Evolutionary conservation across 106 monocot species (phyloP).

Genomic region (Narthecium ossifragum): DNA sequence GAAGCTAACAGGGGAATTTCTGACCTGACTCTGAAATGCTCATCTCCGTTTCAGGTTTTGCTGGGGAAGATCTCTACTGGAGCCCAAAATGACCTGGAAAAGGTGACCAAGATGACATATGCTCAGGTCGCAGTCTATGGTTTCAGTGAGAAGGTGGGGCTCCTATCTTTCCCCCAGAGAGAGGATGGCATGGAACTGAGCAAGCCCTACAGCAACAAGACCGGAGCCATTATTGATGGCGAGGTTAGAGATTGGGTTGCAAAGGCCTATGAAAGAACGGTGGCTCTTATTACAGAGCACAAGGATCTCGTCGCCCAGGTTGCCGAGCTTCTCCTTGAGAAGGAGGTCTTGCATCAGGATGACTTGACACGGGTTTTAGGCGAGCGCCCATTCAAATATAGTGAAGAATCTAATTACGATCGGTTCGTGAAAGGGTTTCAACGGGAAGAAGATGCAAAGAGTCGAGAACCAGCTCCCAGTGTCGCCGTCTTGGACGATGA

Average conservation of each 20-base stretch:
- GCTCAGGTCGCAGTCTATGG: slow-evolving; percentile 97
- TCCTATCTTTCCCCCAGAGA: slow-evolving; percentile 83
- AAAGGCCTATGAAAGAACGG: slow-evolving; percentile 62
- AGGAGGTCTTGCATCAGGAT: slow-evolving; percentile 95
- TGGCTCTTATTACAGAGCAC: slow-evolving; percentile 63
- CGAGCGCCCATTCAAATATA: slow-evolving; percentile 59
- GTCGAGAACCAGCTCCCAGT: neutral
- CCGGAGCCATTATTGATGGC: slow-evolving; percentile 72
- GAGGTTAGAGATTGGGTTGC: slow-evolving; percentile 87
- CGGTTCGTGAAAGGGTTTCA: slow-evolving; percentile 57
- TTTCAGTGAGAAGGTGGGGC: slow-evolving; percentile 93
- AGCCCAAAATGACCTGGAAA: slow-evolving; percentile 93
- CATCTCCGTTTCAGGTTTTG: slow-evolving; percentile 71
- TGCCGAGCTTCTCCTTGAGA: slow-evolving; percentile 87
- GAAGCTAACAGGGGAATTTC: neutral
- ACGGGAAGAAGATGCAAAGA: slow-evolving; percentile 18
- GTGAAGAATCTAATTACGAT: slow-evolving; percentile 81
- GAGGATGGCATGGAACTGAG: slow-evolving; percentile 73
- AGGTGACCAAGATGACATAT: slow-evolving; percentile 97
- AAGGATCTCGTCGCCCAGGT: slow-evolving; percentile 66
- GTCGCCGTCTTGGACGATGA: slow-evolving; percentile 9
- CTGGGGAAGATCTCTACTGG: slow-evolving; percentile 95
- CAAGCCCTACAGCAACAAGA: slow-evolving; percentile 93
- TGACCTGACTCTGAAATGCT: neutral
- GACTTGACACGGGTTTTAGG: slow-evolving; percentile 72